phyloP scores from a whole-genome alignment of 805 yeast genomes.

The Candida anglica region DNA sequence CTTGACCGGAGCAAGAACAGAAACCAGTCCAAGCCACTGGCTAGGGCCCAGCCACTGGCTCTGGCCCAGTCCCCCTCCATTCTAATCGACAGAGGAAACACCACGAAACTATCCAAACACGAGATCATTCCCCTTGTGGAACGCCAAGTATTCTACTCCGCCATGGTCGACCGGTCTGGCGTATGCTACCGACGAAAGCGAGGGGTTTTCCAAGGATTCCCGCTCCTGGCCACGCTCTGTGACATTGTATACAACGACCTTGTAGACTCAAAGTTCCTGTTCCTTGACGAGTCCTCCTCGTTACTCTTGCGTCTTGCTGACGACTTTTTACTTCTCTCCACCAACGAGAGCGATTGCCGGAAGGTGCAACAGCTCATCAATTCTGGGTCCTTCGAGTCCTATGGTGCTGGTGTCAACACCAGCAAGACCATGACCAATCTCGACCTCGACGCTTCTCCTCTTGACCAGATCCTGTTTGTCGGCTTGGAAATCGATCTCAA shows the following conservation, averaged over 20 bases:
- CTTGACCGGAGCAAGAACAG: background rate
- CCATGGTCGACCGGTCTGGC: conserved; percentile 31
- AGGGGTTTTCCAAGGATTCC: conserved; percentile 86
- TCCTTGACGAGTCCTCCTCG: conserved; percentile 16
- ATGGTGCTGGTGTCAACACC: conserved; percentile 34
- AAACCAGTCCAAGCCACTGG: too few species aligned
- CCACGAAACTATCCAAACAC: conserved; percentile 32
- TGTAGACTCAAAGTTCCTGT: conserved; percentile 34
- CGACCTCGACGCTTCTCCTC: background rate
- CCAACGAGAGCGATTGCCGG: conserved; percentile 21
- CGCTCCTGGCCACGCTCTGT: conserved; percentile 70
- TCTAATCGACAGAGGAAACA: conserved; percentile 18
- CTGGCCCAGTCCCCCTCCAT: too few species aligned
- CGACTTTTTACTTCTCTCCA: conserved; percentile 74
- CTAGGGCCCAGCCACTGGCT: too few species aligned
- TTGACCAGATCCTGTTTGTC: conserved; percentile 14
- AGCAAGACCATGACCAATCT: conserved; percentile 17
- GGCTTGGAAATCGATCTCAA: conserved; percentile 24
- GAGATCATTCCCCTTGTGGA: conserved; percentile 45
- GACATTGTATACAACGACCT: conserved; percentile 67
- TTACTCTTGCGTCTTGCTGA: conserved; percentile 69
- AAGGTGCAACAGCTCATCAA: conserved; percentile 13
- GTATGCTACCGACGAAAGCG: conserved; percentile 38
- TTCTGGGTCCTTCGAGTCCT: conserved; percentile 16
- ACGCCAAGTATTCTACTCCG: conserved; percentile 52